Percentiles rank a stretch among this genome's conserved stretches.
Evolutionary conservation across 1,284 basidiomycete species (phyloP).

Genomic region (Marasmius tenuissimus): DNA sequence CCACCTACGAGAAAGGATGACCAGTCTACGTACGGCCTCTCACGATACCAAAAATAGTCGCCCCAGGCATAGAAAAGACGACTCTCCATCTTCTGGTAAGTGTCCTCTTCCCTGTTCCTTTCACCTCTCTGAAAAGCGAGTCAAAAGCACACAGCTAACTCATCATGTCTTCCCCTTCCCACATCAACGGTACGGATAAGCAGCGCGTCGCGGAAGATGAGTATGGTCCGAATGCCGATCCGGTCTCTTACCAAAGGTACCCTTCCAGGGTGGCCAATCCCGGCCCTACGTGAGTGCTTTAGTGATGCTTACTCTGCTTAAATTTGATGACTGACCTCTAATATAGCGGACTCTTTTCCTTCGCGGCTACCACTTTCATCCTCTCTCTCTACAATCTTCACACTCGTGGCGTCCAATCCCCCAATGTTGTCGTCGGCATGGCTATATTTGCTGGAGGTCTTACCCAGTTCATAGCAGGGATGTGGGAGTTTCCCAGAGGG

Average conservation of each 20-base stretch:
- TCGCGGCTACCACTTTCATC: slow-evolving; percentile 59
- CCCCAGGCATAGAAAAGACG: no score
- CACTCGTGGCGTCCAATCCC: slow-evolving; percentile 47
- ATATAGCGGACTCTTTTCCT: slow-evolving; percentile 60
- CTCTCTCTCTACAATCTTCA: slow-evolving; percentile 65
- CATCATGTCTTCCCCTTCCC: no score
- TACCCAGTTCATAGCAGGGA: slow-evolving; percentile 70
- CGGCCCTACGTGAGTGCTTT: background rate
- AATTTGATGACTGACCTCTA: background rate
- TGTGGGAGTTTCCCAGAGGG: slow-evolving; percentile 82
- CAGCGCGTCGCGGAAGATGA: background rate
- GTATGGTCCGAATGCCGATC: background rate
- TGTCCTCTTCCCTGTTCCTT: no score
- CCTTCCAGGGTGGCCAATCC: background rate
- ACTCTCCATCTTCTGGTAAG: no score
- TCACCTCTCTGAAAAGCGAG: no score
- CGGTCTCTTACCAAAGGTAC: background rate
- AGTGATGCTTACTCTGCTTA: background rate
- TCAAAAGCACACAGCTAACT: no score
- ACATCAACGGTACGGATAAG: background rate
- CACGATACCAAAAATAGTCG: no score
- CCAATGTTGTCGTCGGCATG: slow-evolving; percentile 85
- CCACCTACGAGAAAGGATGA: no score
- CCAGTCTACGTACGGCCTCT: no score
- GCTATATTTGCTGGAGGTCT: slow-evolving; percentile 83